These are phyloP conservation scores for Dovyalis caffra DNA, from an alignment of 345 rosid genomes.

Conservation along the genomic window DNA sequence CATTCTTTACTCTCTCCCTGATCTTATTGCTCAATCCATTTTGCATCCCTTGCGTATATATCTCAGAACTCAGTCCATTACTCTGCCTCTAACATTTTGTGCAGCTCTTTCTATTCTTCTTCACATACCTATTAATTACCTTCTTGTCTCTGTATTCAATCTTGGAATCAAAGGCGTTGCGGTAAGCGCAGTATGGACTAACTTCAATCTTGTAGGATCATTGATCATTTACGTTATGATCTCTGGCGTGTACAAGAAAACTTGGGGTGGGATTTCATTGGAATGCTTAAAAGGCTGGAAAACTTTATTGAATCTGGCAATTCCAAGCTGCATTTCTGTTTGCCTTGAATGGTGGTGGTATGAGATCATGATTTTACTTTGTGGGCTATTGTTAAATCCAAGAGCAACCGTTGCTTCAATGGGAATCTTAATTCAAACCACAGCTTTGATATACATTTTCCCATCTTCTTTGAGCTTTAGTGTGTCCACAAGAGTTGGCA, in stretches of 20 bases:
- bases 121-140: conserved; percentile 61
- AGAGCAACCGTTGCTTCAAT: conserved; percentile 43
- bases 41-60: conserved; percentile 46
- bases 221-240: conserved; percentile 27
- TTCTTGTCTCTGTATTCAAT: conserved; percentile 30
- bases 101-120: conserved; percentile 57
- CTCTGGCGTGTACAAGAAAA: conserved; percentile 27
- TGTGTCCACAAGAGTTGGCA: conserved; percentile 50
- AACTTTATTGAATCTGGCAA: conserved; percentile 32
- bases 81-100: conserved; percentile 65
- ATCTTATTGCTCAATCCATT: conserved; percentile 42
- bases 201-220: conserved; percentile 37
- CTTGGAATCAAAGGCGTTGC: conserved; percentile 50
- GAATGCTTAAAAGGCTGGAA: conserved; percentile 41
- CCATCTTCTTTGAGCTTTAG: conserved; percentile 47
- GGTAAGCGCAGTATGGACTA: conserved; percentile 32
- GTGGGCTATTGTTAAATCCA: conserved; percentile 44
- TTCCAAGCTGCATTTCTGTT: conserved; percentile 47
- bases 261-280: conserved; percentile 37
- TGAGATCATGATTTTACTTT: conserved; percentile 47
- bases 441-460: conserved; percentile 45
- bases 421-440: conserved; percentile 51
- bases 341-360: conserved; percentile 64
- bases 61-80: conserved; percentile 46
- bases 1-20: conserved; percentile 40